Evolutionary conservation across 2,329 filamentous ascomycete genomes (phyloP), one percentile per base, ranked within the genome.

Genomic region (Aciculosporium take): DNA sequence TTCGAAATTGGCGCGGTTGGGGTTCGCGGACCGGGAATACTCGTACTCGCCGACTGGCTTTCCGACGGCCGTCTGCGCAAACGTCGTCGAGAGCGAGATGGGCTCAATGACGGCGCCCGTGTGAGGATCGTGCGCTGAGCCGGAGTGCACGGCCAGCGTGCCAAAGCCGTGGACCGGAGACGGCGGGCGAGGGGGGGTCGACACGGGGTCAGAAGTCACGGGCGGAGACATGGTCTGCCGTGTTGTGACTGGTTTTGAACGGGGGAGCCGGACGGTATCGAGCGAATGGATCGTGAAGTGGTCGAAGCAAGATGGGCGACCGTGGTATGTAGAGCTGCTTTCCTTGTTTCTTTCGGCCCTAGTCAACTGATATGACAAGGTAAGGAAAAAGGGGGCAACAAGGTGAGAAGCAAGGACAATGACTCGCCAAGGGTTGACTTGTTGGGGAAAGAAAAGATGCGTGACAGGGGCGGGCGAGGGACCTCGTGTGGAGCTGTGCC

Each of bases 51-150:
- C 91, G 24, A 96, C 69, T 1, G 91, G 91, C 62, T 83, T 77
- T 49, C 89, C 91, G 18, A 94, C 87, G 10, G 78, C 75, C 12
- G 78, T 80, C 67, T 98, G 91, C n/a, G 84, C 86, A 58, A 89
- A 98, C 5, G 91, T 98, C 13, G 91, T 96, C 20, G 88, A 94
- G 20, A 98, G 77, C 8, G 89, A 95, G 61, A 98, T 95, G 53
- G 91, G 68, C 64, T 91, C 86, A 60, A 98, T 98, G 54, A 98
- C 91, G 51, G 91, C 91, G 48, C 91, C 91, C 20, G 89, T 98
- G 31, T 76, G 69, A 37, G 89, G 84, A 65, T 98, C 91, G 61
- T 93, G 84, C 53, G 85, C 85, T 33, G 86, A 76, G 46, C 91
- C 91, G 48, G 89, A 88, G 64, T 98, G 91, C 17, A 98, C 91